phyloP scores from a whole-genome alignment of 1,139 yeast genomes.

The Taphrina populina region DNA sequence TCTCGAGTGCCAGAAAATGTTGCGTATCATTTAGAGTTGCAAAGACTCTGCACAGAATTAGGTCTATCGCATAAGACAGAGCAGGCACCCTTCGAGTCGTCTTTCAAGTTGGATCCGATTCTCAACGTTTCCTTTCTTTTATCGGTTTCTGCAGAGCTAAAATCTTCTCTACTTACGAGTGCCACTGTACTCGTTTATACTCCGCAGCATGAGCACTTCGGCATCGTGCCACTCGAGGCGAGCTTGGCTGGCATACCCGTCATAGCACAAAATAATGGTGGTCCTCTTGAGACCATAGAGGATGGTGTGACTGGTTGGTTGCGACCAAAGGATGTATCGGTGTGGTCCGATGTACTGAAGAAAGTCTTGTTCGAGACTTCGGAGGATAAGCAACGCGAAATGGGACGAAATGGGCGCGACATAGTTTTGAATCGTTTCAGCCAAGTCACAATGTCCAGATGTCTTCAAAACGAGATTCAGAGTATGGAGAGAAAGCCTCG shows the following conservation, averaged over 20 bases:
- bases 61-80: constrained; percentile 54
- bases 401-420: constrained; percentile 55
- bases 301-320: constrained; percentile 75
- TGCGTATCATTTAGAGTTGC: constrained; percentile 63
- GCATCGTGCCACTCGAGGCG: constrained; percentile 95
- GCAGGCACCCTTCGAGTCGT: constrained; percentile 36
- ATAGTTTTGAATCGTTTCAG: constrained; percentile 60
- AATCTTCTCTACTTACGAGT: constrained; percentile 60
- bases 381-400: constrained; percentile 43
- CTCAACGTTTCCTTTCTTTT: constrained; percentile 73
- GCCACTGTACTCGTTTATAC: constrained; percentile 74
- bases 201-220: constrained; percentile 90
- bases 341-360: constrained; percentile 67
- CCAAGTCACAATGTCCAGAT: constrained; percentile 45
- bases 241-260: constrained; percentile 84
- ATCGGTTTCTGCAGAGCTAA: constrained; percentile 66
- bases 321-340: constrained; percentile 54
- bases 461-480: constrained; percentile 3
- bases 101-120: constrained; percentile 36
- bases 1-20: constrained; percentile 71
- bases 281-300: constrained; percentile 80
- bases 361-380: constrained; percentile 45
- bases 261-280: constrained; percentile 83
- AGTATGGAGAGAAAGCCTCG: too few relatives aligned
- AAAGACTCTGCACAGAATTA: constrained; percentile 52